Evolutionary conservation across 202 grass and related monocot genomes (phyloP), one percentile per base, ranked within the genome.

Genomic region (Eragrostis tef): DNA sequence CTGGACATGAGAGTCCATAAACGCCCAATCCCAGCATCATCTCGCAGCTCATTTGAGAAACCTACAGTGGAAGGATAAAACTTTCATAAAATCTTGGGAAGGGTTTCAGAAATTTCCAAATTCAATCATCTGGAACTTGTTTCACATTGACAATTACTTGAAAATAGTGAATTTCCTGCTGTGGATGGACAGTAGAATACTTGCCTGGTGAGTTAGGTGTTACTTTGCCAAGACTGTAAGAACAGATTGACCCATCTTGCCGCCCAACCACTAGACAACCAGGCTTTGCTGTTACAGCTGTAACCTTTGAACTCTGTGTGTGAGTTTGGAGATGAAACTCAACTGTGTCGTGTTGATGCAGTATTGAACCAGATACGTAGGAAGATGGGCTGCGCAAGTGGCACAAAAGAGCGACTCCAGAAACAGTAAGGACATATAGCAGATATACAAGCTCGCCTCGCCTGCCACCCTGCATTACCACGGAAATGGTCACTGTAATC

Each of bases 1-100:
- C 92, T 98, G 17, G 90, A 94, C 84, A 98, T 74, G 24, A 98
- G 88, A 89, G 83, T 93, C 92, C 95, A 93, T 43, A 98, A 71
- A 65, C 90, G 95, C 21, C 95, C 95, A 42, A 98, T 93, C 45
- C 89, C 92, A 73, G 79, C 82, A 93, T 98, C 95, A 90, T 98
- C 92, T 71, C 95, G 87, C 44, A 98, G 88, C 73, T 94, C 95
- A 79, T 87, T 86, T 10, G 49, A 81, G 85, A 98, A 98, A 73
- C 88, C 95, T 98, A 70, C 61, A 72, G 62, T 67, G 63, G 44
- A 84, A 31, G 78, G 11, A 81, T 70, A 84, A 48, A 59, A 22
- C 73, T 78, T 52, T 88, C 78, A 75, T 11, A 75, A 66, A 74
- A 71, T 42, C 72, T 66, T 73, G 79, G 7, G 64, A 43, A 46